Conservation (phyloP, 1,284 basidiomycete genomes). For the Mycosarcoma mackinlayi region DNA sequence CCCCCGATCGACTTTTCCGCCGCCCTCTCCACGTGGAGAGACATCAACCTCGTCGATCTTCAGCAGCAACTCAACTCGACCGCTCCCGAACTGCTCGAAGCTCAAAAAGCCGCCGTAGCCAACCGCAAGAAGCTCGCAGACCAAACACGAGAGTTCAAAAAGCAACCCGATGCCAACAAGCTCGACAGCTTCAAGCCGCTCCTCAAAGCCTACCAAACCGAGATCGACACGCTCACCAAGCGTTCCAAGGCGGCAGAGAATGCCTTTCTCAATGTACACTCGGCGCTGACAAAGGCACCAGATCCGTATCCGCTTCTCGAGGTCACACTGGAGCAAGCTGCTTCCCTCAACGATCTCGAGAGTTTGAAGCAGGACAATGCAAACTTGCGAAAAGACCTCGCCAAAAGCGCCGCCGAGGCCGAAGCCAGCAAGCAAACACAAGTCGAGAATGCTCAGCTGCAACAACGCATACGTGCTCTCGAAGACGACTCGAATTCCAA, state of each 20-base stretch:
- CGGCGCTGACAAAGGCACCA: conserved; percentile 82
- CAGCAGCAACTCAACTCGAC: conserved; percentile 40
- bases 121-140: conserved; percentile 63
- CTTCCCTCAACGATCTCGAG: conserved; percentile 46
- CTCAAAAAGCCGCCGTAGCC: conserved; percentile 56
- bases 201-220: conserved; percentile 79
- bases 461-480: conserved; percentile 69
- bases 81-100: conserved; percentile 40
- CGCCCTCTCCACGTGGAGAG: conserved; percentile 54
- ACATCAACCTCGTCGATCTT: conserved; percentile 46
- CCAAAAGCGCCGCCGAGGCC: conserved; percentile 10
- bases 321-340: conserved; percentile 77
- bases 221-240: conserved; percentile 93
- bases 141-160: conserved; percentile 64
- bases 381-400: conserved; percentile 31
- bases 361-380: conserved; percentile 33
- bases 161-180: conserved; percentile 52
- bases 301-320: conserved; percentile 96
- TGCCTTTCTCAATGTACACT: conserved; percentile 82
- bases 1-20: conserved; percentile 49
- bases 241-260: conserved; percentile 90
- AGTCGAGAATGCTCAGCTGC: conserved; percentile 88
- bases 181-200: conserved; percentile 61
- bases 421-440: conserved; percentile 72
- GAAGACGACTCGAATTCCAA: conserved; percentile 82